These are phyloP conservation scores for Aspergillus felis DNA, from an alignment of 2,329 filamentous ascomycete species.

Conservation along the genomic window DNA sequence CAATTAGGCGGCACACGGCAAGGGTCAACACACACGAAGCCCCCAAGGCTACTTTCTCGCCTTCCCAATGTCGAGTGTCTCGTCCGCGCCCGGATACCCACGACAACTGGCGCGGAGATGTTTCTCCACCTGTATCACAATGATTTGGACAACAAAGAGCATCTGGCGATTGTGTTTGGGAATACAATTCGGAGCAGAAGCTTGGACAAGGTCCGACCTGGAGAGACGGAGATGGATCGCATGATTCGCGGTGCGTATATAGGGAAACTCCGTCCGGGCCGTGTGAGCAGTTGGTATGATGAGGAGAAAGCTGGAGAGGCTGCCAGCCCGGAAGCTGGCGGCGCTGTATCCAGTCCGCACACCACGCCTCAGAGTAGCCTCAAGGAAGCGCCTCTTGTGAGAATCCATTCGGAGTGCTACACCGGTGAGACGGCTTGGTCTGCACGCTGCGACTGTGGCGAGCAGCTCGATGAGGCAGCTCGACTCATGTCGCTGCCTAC, in stretches of 20 bases:
- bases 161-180: conserved; percentile 95
- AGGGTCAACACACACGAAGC: conserved; percentile 43
- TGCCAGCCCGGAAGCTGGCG: conserved; percentile 2
- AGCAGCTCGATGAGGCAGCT: conserved; percentile 94
- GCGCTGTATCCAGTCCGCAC: conserved; percentile 8
- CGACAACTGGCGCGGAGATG: conserved; percentile 89
- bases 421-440: conserved; percentile 99
- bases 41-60: conserved; percentile 67
- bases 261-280: conserved; percentile 79
- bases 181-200: conserved; percentile 69
- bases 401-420: conserved; percentile 98
- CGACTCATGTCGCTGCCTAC: conserved; percentile 76
- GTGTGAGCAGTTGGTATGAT: conserved; percentile 69
- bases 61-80: conserved; percentile 88
- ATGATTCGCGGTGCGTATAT: conserved; percentile 94
- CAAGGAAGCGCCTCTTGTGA: conserved; percentile 65
- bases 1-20: conserved; percentile 22
- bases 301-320: conserved; percentile 20
- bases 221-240: conserved; percentile 55
- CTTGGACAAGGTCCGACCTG: conserved; percentile 47
- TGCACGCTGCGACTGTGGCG: conserved; percentile 93
- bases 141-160: conserved; percentile 89
- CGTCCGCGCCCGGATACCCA: conserved; percentile 91
- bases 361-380: conserved; percentile 16
- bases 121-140: conserved; percentile 94